Percentiles rank a stretch among this genome's conserved stretches.
These are phyloP conservation scores for Coemansia umbellata DNA, from an alignment of 192 early-diverging fungal species.

Conservation along the genomic window DNA sequence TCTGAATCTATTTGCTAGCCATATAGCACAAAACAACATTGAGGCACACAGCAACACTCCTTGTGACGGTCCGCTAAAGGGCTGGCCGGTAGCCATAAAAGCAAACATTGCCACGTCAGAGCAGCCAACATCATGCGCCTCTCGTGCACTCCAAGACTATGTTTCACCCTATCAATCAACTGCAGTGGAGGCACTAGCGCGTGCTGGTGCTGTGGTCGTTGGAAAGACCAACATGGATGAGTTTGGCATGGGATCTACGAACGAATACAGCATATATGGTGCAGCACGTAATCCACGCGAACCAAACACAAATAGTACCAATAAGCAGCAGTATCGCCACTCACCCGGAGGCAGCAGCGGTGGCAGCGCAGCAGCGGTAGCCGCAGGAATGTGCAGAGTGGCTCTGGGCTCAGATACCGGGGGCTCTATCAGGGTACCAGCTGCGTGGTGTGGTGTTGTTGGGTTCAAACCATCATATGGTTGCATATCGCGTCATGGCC, in stretches of 20 bases:
- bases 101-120: slow-evolving; percentile 68
- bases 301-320: too few relatives aligned
- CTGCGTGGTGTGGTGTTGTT: slow-evolving; percentile 87
- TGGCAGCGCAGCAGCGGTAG: slow-evolving; percentile 88
- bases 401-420: slow-evolving; percentile 93
- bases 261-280: slow-evolving; percentile 30
- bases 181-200: slow-evolving; percentile 57
- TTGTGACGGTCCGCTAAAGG: slow-evolving; percentile 53
- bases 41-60: not conserved
- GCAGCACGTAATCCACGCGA: slow-evolving; percentile 22
- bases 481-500: slow-evolving; percentile 74
- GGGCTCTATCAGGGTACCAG: slow-evolving; percentile 90
- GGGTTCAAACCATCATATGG: slow-evolving; percentile 96
- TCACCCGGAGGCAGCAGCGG: slow-evolving; percentile 87
- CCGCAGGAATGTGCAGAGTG: slow-evolving; percentile 70
- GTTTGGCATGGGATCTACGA: slow-evolving; percentile 88
- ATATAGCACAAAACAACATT: not conserved
- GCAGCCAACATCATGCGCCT: slow-evolving; percentile 73
- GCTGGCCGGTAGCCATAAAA: slow-evolving; percentile 71
- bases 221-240: slow-evolving; percentile 94
- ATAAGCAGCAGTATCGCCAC: not conserved
- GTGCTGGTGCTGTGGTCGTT: slow-evolving; percentile 62
- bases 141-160: slow-evolving; percentile 60
- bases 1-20: slow-evolving; percentile 19
- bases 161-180: slow-evolving; percentile 57